phyloP scores from a whole-genome alignment of 2,329 filamentous ascomycete species.

The Microdochium bolleyi region DNA sequence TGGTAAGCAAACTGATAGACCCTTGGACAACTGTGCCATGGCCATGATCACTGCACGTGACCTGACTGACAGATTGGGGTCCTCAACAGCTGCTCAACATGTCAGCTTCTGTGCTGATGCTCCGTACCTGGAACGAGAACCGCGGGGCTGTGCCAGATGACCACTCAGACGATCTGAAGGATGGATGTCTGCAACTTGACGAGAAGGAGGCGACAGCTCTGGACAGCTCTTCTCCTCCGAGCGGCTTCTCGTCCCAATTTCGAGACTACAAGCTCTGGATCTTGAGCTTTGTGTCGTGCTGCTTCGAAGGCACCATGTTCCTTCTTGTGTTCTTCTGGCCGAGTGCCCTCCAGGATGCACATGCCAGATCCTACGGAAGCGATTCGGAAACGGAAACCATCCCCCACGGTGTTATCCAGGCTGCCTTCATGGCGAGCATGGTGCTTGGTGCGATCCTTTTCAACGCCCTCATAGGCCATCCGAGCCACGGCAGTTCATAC shows the following conservation, averaged over 20 bases:
- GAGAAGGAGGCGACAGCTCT: too few relatives aligned
- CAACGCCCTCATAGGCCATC: slow-evolving; percentile 19
- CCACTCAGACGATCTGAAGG: neutral
- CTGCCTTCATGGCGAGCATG: slow-evolving; percentile 50
- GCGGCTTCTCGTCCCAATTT: neutral
- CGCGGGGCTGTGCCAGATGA: slow-evolving; percentile 4
- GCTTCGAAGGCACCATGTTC: slow-evolving; percentile 24
- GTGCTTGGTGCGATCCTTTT: slow-evolving; percentile 51
- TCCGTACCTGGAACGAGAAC: slow-evolving; percentile 21
- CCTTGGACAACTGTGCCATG: neutral
- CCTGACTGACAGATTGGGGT: too few relatives aligned
- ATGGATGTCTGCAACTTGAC: too few relatives aligned
- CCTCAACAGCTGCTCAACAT: slow-evolving; percentile 13
- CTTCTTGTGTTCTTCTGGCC: slow-evolving; percentile 25
- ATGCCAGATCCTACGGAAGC: slow-evolving; percentile 6
- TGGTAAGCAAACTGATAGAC: slow-evolving; percentile 15
- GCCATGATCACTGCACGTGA: neutral
- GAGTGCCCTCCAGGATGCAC: slow-evolving; percentile 19
- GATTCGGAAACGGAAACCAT: slow-evolving; percentile 4
- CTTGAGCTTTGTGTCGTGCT: slow-evolving; percentile 22
- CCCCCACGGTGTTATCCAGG: slow-evolving; percentile 45
- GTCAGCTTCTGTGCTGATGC: slow-evolving; percentile 17
- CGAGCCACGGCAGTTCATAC: slow-evolving; percentile 6
- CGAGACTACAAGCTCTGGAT: slow-evolving; percentile 18
- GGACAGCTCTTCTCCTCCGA: too few relatives aligned